These are phyloP conservation scores for Nannochloropsis granulata DNA, from an alignment of 108 stramenopile genomes.

Conservation along the genomic window DNA sequence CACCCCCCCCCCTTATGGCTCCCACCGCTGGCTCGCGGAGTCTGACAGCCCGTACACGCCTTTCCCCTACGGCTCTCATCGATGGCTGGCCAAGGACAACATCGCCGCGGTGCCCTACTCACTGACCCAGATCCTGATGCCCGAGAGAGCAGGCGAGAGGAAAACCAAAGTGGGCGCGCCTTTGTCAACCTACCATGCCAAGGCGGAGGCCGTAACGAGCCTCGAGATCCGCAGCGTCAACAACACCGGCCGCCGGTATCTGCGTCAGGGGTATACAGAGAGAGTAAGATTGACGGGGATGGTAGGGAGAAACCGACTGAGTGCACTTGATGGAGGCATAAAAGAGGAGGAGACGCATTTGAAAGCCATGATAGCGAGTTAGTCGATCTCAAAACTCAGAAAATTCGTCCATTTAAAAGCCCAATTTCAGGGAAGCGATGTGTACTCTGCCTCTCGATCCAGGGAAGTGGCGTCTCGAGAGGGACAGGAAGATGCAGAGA, in stretches of 20 bases:
- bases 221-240: background rate
- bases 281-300: too few species aligned
- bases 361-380: too few species aligned
- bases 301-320: too few species aligned
- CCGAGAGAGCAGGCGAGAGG: background rate
- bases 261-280: background rate
- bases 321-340: too few species aligned
- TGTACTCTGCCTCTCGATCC: background rate
- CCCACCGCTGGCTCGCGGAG: too few species aligned
- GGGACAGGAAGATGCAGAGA: background rate
- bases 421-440: background rate
- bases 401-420: background rate
- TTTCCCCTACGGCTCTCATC: background rate
- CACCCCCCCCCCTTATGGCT: too few species aligned
- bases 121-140: background rate
- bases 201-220: background rate
- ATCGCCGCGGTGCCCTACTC: background rate
- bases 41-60: too few species aligned
- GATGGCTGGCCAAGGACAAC: background rate
- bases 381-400: too few species aligned
- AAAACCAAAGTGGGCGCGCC: background rate
- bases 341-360: too few species aligned
- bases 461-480: background rate
- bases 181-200: background rate
- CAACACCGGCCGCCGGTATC: background rate